A percentile compares a stretch with the other conserved stretches of the same genome.
Evolutionary conservation across 192 early-diverging fungal genomes (phyloP).

Genomic region (Backusella luteola): DNA sequence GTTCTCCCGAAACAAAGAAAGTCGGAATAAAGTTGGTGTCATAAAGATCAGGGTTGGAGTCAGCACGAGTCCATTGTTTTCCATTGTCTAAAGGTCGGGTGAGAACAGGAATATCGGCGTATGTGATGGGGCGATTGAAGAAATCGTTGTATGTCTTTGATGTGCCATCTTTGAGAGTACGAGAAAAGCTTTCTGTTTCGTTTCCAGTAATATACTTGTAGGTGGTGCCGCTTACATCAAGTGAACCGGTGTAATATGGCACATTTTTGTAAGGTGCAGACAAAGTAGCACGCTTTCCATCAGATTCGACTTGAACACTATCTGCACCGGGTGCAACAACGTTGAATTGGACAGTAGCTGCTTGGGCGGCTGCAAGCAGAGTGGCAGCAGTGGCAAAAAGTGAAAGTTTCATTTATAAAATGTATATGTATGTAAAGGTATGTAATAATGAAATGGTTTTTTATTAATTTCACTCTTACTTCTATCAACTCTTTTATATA

Average conservation of each 20-base stretch:
- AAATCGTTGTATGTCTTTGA: constrained; percentile 40
- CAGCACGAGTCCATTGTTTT: constrained; percentile 21
- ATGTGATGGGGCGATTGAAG: constrained; percentile 39
- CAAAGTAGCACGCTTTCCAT: constrained; percentile 26
- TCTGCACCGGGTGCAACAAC: constrained; percentile 39
- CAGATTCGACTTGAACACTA: constrained; percentile 31
- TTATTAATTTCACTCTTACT: neutral
- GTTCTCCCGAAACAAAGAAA: constrained; percentile 37
- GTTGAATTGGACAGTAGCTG: constrained; percentile 34
- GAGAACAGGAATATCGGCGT: constrained; percentile 44
- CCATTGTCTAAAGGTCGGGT: constrained; percentile 36
- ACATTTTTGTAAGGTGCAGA: constrained; percentile 25
- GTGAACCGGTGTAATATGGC: constrained; percentile 36
- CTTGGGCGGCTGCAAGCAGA: constrained; percentile 20
- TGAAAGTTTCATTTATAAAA: neutral
- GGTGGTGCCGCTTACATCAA: constrained; percentile 22
- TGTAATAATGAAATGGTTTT: neutral
- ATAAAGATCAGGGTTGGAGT: constrained; percentile 22
- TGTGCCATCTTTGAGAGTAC: constrained; percentile 22
- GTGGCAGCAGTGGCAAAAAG: constrained; percentile 13
- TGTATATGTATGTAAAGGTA: neutral
- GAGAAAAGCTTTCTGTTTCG: constrained; percentile 31
- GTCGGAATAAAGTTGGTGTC: constrained; percentile 49
- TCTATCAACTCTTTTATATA: neutral
- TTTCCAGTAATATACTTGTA: constrained; percentile 40